Conservation (phyloP, 305 asterid species). For the Fraxinus sp. region DNA sequence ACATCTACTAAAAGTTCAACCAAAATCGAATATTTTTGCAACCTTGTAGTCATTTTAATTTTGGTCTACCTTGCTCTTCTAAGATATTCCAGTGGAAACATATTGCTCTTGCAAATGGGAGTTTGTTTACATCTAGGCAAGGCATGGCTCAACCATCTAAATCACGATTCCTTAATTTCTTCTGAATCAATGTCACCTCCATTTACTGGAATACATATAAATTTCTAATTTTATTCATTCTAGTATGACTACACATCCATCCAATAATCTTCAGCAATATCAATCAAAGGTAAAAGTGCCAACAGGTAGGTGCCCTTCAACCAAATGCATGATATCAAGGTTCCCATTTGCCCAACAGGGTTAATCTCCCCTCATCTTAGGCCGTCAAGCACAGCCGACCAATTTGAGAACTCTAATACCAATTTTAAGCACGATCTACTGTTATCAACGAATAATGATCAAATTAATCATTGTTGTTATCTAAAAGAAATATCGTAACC, state of each 20-base stretch:
- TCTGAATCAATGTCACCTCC: not conserved
- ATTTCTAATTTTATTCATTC: not conserved
- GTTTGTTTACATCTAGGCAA: not conserved
- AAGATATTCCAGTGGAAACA: not conserved
- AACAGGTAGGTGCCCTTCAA: not conserved
- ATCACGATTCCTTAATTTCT: not conserved
- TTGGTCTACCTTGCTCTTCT: not conserved
- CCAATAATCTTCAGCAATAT: not conserved
- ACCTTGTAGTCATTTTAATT: not conserved
- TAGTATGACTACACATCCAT: not conserved
- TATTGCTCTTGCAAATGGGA: not conserved
- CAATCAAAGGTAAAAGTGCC: not conserved
- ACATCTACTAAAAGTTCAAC: not conserved
- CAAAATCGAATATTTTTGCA: not conserved
- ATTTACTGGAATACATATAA: not conserved
- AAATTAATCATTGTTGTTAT: not conserved
- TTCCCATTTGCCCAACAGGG: not conserved
- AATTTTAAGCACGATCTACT: not conserved
- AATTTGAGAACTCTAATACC: not conserved
- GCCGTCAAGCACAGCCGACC: not conserved
- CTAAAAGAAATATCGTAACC: not conserved
- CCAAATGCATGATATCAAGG: not conserved
- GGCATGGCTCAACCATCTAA: not conserved
- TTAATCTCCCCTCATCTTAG: not conserved
- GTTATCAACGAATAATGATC: not conserved